Conservation (phyloP, 371 early-diverging fungal genomes). For the Mucor indicus region DNA sequence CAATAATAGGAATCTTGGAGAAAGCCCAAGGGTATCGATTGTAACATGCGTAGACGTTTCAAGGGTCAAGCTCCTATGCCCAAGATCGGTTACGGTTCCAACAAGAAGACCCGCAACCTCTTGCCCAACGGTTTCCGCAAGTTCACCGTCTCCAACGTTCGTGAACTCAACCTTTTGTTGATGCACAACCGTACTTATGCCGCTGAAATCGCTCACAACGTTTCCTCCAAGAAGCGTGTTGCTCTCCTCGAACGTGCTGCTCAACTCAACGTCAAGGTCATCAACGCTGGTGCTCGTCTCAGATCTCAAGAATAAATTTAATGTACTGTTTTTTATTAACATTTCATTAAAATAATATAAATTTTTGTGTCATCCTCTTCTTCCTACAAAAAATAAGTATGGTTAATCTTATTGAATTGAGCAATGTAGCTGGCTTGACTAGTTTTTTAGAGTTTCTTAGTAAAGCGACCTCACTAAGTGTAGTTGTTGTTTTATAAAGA, state of each 20-base stretch:
- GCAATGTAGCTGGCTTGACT: no score
- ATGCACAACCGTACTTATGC: slow-evolving; percentile 99
- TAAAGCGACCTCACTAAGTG: no score
- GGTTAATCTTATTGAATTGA: no score
- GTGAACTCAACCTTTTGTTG: slow-evolving; percentile 95
- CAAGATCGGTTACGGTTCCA: slow-evolving; percentile 99
- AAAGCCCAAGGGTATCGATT: slow-evolving; percentile 99
- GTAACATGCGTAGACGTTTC: slow-evolving; percentile 95
- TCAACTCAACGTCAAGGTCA: slow-evolving; percentile 96
- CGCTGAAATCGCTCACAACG: slow-evolving; percentile 98
- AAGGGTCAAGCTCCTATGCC: slow-evolving; percentile 99
- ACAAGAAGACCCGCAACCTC: slow-evolving; percentile 94
- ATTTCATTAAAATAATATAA: no score
- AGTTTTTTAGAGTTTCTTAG: no score
- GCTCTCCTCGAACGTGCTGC: slow-evolving; percentile 96
- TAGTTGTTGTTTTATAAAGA: no score
- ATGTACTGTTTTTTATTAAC: no score
- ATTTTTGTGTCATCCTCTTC: no score
- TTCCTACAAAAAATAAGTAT: no score
- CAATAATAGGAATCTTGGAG: slow-evolving; percentile 92
- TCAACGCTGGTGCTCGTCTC: slow-evolving; percentile 96
- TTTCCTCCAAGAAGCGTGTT: slow-evolving; percentile 97
- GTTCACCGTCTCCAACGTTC: slow-evolving; percentile 92
- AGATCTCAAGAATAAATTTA: slow-evolving; percentile 84
- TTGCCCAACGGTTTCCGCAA: slow-evolving; percentile 99